Base-by-base conservation (phyloP, 352 stramenopile species). In the Phytophthora syringae region DNA sequence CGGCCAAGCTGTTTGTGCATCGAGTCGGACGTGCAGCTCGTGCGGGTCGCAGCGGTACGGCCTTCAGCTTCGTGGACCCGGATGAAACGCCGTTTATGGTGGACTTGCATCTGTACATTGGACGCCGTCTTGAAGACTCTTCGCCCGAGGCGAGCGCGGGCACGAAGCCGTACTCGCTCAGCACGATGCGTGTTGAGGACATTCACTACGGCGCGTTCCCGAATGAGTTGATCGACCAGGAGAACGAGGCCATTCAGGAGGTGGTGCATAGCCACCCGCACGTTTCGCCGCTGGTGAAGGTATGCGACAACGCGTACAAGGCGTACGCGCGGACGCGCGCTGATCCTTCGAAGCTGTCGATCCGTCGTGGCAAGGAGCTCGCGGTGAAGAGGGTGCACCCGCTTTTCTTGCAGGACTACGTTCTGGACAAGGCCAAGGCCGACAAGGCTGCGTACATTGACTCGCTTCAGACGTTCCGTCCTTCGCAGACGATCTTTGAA, bases 11-110 rank as follows among this genome's bases (percentile, higher is more conserved):
- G 21, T 98, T 97, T 66, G 90, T 99, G 25, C 97, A 99, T 93
- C 88, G 97, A 49, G 94, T 97, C 44, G 97, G 97, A 69, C 95
- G 97, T 68, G 97, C 97, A 27, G 97, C 97, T 4, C 86, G 97
- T 78, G 96, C 98, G n/a, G 96, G 97, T 20, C 85, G 96, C 32
- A 97, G 88, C 59, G 97, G 97, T 67, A 97, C 92, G 42, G 98
- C 97, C 27, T 99, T 98, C 74, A 98, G 82, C 72, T 89, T 99
- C 65, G 95, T 99, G 13, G 97, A 99, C 63, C 96, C 96, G 18
- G 97, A 99, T 60, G 98, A 99, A 72, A 77, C 98, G 48, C 95
- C 98, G 12, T 99, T 99, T 79, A 98, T 99, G 93, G 90, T 99
- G 21, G 98, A 99, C 73, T 64, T 99, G 32, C 92, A 98, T 71